phyloP scores from a whole-genome alignment of 495 filamentous ascomycete genomes.

The Podospora appendiculata region DNA sequence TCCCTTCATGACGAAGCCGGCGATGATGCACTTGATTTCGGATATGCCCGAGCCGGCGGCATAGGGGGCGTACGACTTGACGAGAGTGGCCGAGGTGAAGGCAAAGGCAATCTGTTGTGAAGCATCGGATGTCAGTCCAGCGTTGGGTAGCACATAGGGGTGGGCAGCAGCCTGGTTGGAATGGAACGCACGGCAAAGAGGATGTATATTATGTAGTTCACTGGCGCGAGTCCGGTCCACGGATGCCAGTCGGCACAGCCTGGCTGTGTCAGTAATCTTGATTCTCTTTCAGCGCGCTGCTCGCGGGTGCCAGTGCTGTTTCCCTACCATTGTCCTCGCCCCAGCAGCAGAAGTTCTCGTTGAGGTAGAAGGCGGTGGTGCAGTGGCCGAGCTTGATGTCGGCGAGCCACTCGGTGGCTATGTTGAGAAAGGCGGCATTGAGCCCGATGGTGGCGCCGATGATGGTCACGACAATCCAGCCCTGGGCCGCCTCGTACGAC shows the following conservation, averaged over 20 bases:
- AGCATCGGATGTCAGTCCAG: conserved; percentile 9
- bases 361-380: conserved; percentile 91
- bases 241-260: conserved; percentile 84
- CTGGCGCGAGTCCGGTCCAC: conserved; percentile 70
- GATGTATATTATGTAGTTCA: conserved; percentile 88
- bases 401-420: conserved; percentile 93
- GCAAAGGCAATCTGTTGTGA: conserved; percentile 62
- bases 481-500: conserved; percentile 92
- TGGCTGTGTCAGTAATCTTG: conserved; percentile 27
- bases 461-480: conserved; percentile 94
- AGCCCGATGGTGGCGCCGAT: conserved; percentile 88
- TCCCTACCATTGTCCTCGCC: conserved; percentile 74
- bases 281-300: too few species aligned
- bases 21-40: conserved; percentile 99
- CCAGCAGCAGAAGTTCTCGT: conserved; percentile 98
- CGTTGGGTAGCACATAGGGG: too few species aligned
- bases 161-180: too few species aligned
- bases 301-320: too few species aligned
- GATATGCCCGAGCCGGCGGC: conserved; percentile 96
- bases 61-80: conserved; percentile 92
- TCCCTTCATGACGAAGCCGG: conserved; percentile 99
- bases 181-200: conserved; percentile 63
- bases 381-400: conserved; percentile 95
- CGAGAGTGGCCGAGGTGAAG: conserved; percentile 71
- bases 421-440: conserved; percentile 91